Evolutionary conservation across 768 basidiomycete species (phyloP), one percentile per base, ranked within the genome.

Genomic region (Ramaria sp.): DNA sequence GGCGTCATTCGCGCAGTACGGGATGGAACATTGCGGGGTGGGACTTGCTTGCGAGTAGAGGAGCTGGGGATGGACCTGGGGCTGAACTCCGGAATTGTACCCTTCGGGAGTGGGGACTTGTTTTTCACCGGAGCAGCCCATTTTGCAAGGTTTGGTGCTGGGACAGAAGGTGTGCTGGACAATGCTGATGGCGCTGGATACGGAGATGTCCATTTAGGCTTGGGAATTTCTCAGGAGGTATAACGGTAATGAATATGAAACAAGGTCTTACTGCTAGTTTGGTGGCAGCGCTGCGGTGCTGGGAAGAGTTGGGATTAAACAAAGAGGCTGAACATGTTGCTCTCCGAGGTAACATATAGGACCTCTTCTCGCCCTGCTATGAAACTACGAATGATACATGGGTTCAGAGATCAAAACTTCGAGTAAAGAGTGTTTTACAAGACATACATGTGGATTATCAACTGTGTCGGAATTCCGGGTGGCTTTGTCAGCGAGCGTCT

Each of bases 331-430:
- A 50, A 37, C 48, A 32, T 34, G 48, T 20, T 10, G n/a, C 34
- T 50, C 48, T 50, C 28, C 48, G 32, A n/a, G 48, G 20, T 12
- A 50, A 50, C 48, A 50, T 50, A 16, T 47, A 47, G 39, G 39
- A 4, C 32, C 32, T 34, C 32, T 13, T 34, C 32, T 34, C 32
- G 8, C 9, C 13, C 32, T 34, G 8, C 32, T 34, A 34, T 34
- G 32, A 9, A 9, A 9, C 8, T 8, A 34, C 1, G 32, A 34
- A 34, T 3, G 7, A 34, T 34, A 32, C 30, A 32, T 32, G 10
- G 30, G 5, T 5, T 32, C 10, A 32, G 30, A 5, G 30, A 32
- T 32, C 10, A 10, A 32, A n/a, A n/a, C n/a, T n/a, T n/a, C n/a
- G n/a, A n/a, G n/a, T n/a, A n/a, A 32, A 32, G 10, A 32, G 10